phyloP scores from a whole-genome alignment of 2,329 filamentous ascomycete genomes.

The Paecilomyces dactylethromorphus region DNA sequence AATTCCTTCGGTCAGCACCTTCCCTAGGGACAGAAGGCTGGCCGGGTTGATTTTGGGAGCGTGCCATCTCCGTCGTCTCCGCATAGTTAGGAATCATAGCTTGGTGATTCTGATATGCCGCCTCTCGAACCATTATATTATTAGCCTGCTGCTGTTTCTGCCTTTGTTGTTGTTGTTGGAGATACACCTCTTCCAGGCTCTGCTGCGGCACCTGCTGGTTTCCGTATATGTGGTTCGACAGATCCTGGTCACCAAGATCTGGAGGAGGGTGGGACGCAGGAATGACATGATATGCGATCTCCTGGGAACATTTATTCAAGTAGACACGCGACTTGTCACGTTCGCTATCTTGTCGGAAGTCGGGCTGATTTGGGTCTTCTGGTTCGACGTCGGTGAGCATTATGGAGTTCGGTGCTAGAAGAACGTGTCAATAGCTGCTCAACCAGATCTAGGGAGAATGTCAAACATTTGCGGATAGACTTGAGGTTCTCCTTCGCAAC shows the following conservation, averaged over 20 bases:
- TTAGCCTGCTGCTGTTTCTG: conserved; percentile 37
- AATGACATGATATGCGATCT: conserved; percentile 62
- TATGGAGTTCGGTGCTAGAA: conserved; percentile 39
- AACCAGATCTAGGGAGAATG: background rate
- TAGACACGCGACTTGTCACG: conserved; percentile 59
- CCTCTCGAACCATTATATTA: conserved; percentile 44
- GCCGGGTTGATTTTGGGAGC: conserved; percentile 38
- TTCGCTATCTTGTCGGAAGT: conserved; percentile 51
- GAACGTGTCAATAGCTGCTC: background rate
- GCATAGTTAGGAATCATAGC: conserved; percentile 46
- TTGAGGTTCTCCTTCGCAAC: conserved; percentile 40
- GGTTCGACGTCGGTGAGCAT: conserved; percentile 38
- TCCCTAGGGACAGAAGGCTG: conserved; percentile 34
- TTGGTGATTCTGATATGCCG: conserved; percentile 54
- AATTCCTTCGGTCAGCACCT: conserved; percentile 31
- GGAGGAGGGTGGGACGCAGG: conserved; percentile 57
- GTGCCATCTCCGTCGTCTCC: conserved; percentile 32
- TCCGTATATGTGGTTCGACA: conserved; percentile 38
- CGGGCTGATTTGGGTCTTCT: conserved; percentile 37
- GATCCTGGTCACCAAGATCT: conserved; percentile 40
- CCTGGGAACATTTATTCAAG: conserved; percentile 60
- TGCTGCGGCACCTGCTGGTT: conserved; percentile 48
- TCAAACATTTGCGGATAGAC: conserved; percentile 30
- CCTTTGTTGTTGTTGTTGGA: conserved; percentile 51
- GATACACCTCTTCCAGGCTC: conserved; percentile 54